Evolutionary conservation across 176 grass and related monocot species (phyloP), one percentile per base, ranked within the genome.

Genomic region (Bromus sterilis): DNA sequence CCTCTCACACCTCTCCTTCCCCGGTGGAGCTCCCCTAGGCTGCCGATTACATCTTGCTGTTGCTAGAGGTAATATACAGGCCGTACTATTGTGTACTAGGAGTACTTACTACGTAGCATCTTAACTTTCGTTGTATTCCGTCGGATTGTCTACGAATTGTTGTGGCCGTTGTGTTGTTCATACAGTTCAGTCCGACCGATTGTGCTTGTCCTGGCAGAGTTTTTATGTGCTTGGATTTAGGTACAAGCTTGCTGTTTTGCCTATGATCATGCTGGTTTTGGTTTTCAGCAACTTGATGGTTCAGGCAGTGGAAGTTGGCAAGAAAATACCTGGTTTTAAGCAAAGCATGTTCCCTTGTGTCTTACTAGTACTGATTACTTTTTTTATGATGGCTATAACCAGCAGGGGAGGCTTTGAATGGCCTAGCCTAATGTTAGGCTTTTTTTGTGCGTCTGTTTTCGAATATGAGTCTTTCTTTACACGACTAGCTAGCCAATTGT

Each of bases 181-280:
- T n/a, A n/a, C n/a, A n/a, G n/a, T n/a, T n/a, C n/a, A n/a, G n/a
- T n/a, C n/a, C n/a, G n/a, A n/a, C n/a, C n/a, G n/a, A n/a, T n/a
- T n/a, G n/a, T n/a, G n/a, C n/a, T n/a, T n/a, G n/a, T n/a, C n/a
- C n/a, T n/a, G n/a, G n/a, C n/a, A n/a, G n/a, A n/a, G n/a, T n/a
- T n/a, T n/a, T n/a, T n/a, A n/a, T n/a, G n/a, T n/a, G n/a, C n/a
- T n/a, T n/a, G n/a, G n/a, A n/a, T n/a, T n/a, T n/a, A n/a, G n/a
- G n/a, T n/a, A n/a, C n/a, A n/a, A 36, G 26, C 21, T 77, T 26
- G 58, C 74, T 69, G 31, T 75, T 48, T 60, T 25, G 24, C 71
- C 14, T 40, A 49, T 4, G 80, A 39, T 23, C 78, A 9, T 81
- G 82, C 63, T 68, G 71, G 71, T 42, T 72, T 78, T 68, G 71